phyloP scores from a whole-genome alignment of 352 stramenopile species.

The Pythium aristosporum region DNA sequence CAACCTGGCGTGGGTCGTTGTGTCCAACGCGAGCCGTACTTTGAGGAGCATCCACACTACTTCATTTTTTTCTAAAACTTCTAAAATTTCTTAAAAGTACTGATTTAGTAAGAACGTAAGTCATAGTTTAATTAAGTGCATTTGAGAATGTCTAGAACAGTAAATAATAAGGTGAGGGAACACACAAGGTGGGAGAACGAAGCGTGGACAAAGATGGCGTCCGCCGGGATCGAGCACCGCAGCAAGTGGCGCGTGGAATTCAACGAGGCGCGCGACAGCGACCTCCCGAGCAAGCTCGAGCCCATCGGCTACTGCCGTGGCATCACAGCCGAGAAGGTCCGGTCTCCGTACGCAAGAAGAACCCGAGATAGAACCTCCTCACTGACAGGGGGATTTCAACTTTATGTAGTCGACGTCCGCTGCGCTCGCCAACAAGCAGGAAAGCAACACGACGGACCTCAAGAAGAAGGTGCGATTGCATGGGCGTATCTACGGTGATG shows the following conservation, averaged over 20 bases:
- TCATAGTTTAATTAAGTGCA: background rate
- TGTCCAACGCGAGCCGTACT: slow-evolving; percentile 25
- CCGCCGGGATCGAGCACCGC: slow-evolving; percentile 19
- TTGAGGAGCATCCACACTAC: background rate
- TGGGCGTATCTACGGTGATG: background rate
- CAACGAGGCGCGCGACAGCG: slow-evolving; percentile 71
- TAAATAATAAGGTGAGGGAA: slow-evolving; percentile 16
- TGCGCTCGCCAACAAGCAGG: slow-evolving; percentile 58
- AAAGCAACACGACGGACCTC: slow-evolving; percentile 71
- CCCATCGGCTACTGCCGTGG: slow-evolving; percentile 66
- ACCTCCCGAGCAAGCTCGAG: slow-evolving; percentile 59
- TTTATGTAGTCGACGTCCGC: slow-evolving; percentile 41
- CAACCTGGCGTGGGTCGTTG: background rate
- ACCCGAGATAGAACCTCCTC: background rate
- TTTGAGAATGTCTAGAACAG: background rate
- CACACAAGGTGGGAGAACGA: slow-evolving; percentile 3
- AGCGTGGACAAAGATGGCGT: slow-evolving; percentile 16
- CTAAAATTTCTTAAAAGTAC: too few relatives aligned
- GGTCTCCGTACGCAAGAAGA: background rate
- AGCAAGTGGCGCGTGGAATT: slow-evolving; percentile 81
- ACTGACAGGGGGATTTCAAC: background rate
- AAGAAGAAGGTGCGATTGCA: slow-evolving; percentile 75
- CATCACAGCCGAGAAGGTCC: slow-evolving; percentile 59
- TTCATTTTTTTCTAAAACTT: too few relatives aligned
- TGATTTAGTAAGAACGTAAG: background rate